Base-by-base conservation (phyloP, 2,329 filamentous ascomycete species). In the Fusarium avenaceum region DNA sequence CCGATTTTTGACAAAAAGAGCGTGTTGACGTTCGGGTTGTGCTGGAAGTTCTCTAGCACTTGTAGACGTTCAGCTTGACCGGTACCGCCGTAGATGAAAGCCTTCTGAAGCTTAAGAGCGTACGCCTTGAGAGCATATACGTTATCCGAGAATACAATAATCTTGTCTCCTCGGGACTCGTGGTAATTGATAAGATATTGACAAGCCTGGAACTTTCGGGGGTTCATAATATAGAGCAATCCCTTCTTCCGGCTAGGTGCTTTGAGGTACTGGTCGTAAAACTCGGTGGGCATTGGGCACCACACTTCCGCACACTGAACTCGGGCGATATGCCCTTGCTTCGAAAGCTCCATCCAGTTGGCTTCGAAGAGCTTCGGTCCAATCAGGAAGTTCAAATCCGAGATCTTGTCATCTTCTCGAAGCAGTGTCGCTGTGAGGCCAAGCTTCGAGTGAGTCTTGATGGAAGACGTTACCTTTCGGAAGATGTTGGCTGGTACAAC, bases 101-200 rank as follows among this genome's bases (percentile, higher is more conserved):
- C 91, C 77, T 97, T 97, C 47, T 87, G 87, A 38, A 98, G 83
- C 71, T 94, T 95, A 26, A 89, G 84, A 5, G 96, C 94, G 75
- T 98, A 97, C 40, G 90, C 87, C 71, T 95, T 88, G 30, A 99
- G 83, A 0, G 96, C 95, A 75, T 96, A 98, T 40, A 99, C 93
- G 71, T 98, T 97, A 78, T 99, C 96, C 1, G 94, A 97, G 78
- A 98, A 98, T 43, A 99, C 95, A 67, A 98, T 98, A 72, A 98
- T 94, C 80, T 98, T 98, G 82, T 98, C 96, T 32, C 96, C 95
- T 63, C 96, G 88, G 56, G 89, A 90, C 79, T 98, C 95, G 79
- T 99, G 96, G 76, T 97, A 98, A 78, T 98, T 92, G 76, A 99
- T 98, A n/a, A 99, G 85, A 76, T 96, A 98, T 77, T 99, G 95